phyloP scores from a whole-genome alignment of 2,329 filamentous ascomycete species.

The Pseudogymnoascus sp. region DNA sequence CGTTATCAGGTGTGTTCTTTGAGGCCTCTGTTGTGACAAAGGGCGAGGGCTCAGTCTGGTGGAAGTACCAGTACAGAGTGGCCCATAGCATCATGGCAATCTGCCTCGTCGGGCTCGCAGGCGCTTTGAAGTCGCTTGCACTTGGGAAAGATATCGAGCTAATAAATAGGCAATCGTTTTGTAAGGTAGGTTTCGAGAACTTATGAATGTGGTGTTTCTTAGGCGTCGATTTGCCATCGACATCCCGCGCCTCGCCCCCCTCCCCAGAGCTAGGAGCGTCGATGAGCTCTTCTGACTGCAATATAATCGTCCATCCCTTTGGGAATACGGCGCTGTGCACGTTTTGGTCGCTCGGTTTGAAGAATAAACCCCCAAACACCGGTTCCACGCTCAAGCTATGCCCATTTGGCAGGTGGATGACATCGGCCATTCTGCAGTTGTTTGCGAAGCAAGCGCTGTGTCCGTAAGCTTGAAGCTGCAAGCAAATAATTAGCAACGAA shows the following conservation, averaged over 20 bases:
- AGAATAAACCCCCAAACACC: conserved; percentile 85
- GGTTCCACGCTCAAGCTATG: conserved; percentile 73
- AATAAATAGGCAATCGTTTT: conserved; percentile 78
- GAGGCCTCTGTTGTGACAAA: conserved; percentile 55
- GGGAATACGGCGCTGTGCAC: conserved; percentile 64
- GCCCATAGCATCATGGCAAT: conserved; percentile 97
- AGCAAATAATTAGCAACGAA: background rate
- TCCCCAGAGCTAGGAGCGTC: conserved; percentile 27
- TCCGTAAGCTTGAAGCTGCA: background rate
- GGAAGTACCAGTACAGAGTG: conserved; percentile 95
- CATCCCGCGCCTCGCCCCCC: conserved; percentile 18
- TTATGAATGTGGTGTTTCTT: conserved; percentile 43
- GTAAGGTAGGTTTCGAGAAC: conserved; percentile 68
- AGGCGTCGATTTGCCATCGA: conserved; percentile 1
- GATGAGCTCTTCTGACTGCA: conserved; percentile 54
- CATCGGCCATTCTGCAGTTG: conserved; percentile 11
- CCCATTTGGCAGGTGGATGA: conserved; percentile 76
- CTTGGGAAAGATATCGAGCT: conserved; percentile 84
- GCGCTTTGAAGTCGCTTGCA: conserved; percentile 68
- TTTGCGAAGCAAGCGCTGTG: background rate
- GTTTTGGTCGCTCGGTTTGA: conserved; percentile 73
- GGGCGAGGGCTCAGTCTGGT: conserved; percentile 65
- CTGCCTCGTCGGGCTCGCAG: conserved; percentile 73
- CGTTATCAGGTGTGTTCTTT: conserved; percentile 55
- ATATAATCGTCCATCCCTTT: conserved; percentile 80